Evolutionary conservation across 2,329 filamentous ascomycete genomes (phyloP), one percentile per base, ranked within the genome.

Genomic region (Xenosphaeropsis pyriputrescens): DNA sequence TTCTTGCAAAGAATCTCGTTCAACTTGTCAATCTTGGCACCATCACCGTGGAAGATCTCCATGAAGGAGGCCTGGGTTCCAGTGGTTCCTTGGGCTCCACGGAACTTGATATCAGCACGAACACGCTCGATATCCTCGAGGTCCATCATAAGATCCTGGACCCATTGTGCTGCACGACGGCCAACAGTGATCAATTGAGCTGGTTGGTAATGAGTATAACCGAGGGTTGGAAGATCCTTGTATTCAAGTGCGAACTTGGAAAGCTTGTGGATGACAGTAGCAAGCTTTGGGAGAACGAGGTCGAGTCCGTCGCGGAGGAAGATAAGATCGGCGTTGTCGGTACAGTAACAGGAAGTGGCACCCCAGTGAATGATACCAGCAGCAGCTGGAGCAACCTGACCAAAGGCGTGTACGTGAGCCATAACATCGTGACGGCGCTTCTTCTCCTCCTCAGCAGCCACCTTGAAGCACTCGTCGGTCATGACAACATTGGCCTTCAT

Each of bases 341-440:
- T 88, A 16, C 41, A 39, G 36, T 44, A 17, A 34, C 47, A 52
- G 3, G 42, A 44, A 13, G 50, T 51, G 22, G 50, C 47, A 46
- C 79, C 80, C 57, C 70, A 75, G 57, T 94, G 86, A 42, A 94
- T 89, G 48, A 91, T 82, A 26, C 83, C 83, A 12, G 81, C 83
- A 8, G 85, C 85, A 26, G 73, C 79, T 1, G 84, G 84, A 3
- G 82, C 82, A 42, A 70, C 75, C 46, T 70, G 60, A 3, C 82
- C 85, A 56, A 79, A 89, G 12, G 81, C 77, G 47, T 85, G 75
- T 35, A 89, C 79, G 51, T 82, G 76, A 41, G 44, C 64, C 65
- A 70, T 69, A 36, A 71, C 67, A 63, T 77, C 72, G 56, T 85
- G 78, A 37, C 80, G 63, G 32, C 79, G 64, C 18, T 60, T 63